Evolutionary conservation across 768 basidiomycete genomes (phyloP).

Genomic region (Dentipellis sp.): DNA sequence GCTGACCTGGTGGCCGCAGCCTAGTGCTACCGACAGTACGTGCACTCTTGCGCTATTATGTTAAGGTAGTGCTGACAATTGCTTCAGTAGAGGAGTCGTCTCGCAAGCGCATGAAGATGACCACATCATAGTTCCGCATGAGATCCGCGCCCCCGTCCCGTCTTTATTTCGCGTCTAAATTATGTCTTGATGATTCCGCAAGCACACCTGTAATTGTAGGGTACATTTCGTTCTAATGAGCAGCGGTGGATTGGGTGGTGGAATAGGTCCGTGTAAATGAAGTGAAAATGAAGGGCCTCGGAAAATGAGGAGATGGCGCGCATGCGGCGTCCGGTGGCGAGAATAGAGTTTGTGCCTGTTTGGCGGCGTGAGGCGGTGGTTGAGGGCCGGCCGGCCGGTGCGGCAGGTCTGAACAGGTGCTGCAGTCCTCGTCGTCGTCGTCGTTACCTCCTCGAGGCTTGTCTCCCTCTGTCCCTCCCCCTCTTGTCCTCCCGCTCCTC

Average conservation of each 20-base stretch:
- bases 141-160: neutral
- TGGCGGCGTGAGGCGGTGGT: neutral
- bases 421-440: conserved; percentile 5
- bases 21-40: neutral
- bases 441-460: conserved; percentile 14
- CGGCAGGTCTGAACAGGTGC: neutral
- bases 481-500: neutral
- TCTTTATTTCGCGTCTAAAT: conserved; percentile 5
- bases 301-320: neutral
- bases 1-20: conserved; percentile 13
- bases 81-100: conserved; percentile 2
- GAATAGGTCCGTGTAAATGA: too few species aligned
- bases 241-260: neutral
- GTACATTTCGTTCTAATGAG: neutral
- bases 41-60: too few species aligned
- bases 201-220: conserved; percentile 1
- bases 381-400: conserved; percentile 9
- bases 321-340: neutral
- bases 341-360: conserved; percentile 2
- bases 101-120: conserved; percentile 10
- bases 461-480: neutral
- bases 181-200: neutral
- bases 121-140: conserved; percentile 1
- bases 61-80: neutral
- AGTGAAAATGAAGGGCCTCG: neutral